Evolutionary conservation across 148 eudicot species (phyloP).

Genomic region (Dianthus caryophyllus): DNA sequence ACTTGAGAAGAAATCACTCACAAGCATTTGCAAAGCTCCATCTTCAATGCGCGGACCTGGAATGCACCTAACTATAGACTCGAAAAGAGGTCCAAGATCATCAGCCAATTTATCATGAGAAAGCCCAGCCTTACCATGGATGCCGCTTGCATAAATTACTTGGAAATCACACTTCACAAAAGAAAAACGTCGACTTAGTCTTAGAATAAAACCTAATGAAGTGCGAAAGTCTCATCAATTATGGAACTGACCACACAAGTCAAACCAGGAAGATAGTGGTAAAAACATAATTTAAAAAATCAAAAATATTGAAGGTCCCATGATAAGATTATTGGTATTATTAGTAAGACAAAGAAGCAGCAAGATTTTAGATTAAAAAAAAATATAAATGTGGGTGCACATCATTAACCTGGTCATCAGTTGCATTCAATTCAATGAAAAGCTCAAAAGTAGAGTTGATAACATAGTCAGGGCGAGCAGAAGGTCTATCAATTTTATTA

Average conservation of each 20-base stretch:
- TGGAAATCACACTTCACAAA: constrained; percentile 91
- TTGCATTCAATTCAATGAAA: constrained; percentile 90
- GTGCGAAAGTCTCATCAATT: not conserved
- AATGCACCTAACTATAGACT: constrained; percentile 81
- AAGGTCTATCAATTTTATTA: constrained; percentile 91
- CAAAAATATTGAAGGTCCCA: too few species aligned
- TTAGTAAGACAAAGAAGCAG: too few species aligned
- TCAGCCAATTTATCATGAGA: constrained; percentile 84
- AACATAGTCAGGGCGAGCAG: constrained; percentile 95
- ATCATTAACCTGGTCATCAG: constrained; percentile 76
- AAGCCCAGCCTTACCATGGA: constrained; percentile 90
- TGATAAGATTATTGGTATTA: too few species aligned
- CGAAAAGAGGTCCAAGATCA: constrained; percentile 98
- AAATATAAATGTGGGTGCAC: not conserved
- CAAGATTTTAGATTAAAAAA: too few species aligned
- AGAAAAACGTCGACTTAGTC: constrained; percentile 6
- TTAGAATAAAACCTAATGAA: not conserved
- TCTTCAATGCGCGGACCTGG: constrained; percentile 93
- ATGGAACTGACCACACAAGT: not conserved
- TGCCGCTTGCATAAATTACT: constrained; percentile 94
- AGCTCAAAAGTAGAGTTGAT: constrained; percentile 94
- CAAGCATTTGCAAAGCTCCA: constrained; percentile 98
- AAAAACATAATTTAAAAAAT: too few species aligned
- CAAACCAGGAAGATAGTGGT: not conserved
- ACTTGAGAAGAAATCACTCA: constrained; percentile 44